Evolutionary conservation across 202 grass and related monocot genomes (phyloP).

Genomic region (Panicum virgatum): DNA sequence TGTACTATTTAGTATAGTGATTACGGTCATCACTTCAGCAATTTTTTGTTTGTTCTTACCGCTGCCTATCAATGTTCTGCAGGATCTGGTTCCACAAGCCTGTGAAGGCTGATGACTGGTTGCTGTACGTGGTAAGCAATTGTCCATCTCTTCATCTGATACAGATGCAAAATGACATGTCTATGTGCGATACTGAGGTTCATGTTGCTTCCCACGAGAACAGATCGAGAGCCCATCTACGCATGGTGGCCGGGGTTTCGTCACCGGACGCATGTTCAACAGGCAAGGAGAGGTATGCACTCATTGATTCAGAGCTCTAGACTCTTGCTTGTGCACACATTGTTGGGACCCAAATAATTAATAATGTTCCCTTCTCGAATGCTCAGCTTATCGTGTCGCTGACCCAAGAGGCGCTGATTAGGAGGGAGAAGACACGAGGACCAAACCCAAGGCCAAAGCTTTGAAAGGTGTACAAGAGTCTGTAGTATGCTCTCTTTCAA

Average conservation of each 20-base stretch:
- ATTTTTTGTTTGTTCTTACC: background rate
- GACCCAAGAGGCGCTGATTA: constrained; percentile 88
- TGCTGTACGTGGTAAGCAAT: constrained; percentile 76
- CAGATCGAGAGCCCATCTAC: constrained; percentile 89
- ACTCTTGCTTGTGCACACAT: background rate
- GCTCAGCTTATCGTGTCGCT: constrained; percentile 79
- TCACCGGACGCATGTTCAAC: constrained; percentile 82
- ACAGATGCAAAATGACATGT: background rate
- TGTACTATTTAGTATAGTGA: background rate
- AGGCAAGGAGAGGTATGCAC: constrained; percentile 72
- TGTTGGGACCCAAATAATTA: background rate
- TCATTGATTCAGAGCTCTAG: constrained; percentile 1
- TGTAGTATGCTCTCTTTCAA: background rate
- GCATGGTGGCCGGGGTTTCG: constrained; percentile 76
- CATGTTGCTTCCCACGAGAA: constrained; percentile 2
- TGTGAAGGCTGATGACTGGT: constrained; percentile 92
- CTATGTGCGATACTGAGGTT: background rate
- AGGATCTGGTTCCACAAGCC: constrained; percentile 99
- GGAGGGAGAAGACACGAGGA: constrained; percentile 53
- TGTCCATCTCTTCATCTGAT: constrained; percentile 1
- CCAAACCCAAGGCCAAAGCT: constrained; percentile 67
- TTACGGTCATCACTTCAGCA: background rate
- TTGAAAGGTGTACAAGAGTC: constrained; percentile 42
- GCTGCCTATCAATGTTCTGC: constrained; percentile 27
- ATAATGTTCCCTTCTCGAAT: constrained; percentile 6